Base-by-base conservation (phyloP, 768 basidiomycete species). In the Pseudohyphozyma bogoriensis region DNA sequence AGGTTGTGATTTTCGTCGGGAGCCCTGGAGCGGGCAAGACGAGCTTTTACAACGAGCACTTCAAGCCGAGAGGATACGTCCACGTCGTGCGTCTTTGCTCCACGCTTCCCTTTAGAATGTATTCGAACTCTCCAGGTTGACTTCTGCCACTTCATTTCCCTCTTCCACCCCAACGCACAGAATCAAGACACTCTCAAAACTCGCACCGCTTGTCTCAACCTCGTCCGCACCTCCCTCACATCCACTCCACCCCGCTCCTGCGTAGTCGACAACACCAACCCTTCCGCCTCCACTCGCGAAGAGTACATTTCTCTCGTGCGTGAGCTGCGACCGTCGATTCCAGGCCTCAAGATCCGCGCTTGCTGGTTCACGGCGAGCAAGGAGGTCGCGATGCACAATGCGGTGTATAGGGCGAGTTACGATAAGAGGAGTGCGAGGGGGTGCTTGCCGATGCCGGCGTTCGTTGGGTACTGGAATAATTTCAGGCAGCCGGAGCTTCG, bases 211-310 rank as follows among this genome's bases (percentile, higher is more conserved):
- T 95, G 92, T 68, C 63, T 91, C 51, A 82, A 79, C 66, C 80
- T 78, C 2, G 82, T 83, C 1, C 77, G 81, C 52, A 79, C 79
- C 28, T 78, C 79, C 0, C 68, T 91, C 35, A 69, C 72, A 29
- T 76, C 74, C 1, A 81, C 82, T 2, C 77, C 80, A 70, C 54
- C 60, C 18, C n/a, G 28, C 10, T 84, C 83, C 56, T 85, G 85
- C 68, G 86, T 91, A 16, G 78, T 96, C 46, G 90, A 96, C 71
- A 95, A 93, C 71, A 95, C 92, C n/a, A 93, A 93, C 72, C 82
- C 89, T 15, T 81, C 90, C 67, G 69, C 68, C 10, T 69, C 73
- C 28, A 91, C 86, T 31, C 79, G 92, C 51, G 81, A 81, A 61
- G 73, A 77, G 49, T 96, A 92, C 70, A 64, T 91, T 20, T 79